These are phyloP conservation scores for Takashimella koratensis DNA, from an alignment of 1,284 basidiomycete genomes.

Conservation along the genomic window DNA sequence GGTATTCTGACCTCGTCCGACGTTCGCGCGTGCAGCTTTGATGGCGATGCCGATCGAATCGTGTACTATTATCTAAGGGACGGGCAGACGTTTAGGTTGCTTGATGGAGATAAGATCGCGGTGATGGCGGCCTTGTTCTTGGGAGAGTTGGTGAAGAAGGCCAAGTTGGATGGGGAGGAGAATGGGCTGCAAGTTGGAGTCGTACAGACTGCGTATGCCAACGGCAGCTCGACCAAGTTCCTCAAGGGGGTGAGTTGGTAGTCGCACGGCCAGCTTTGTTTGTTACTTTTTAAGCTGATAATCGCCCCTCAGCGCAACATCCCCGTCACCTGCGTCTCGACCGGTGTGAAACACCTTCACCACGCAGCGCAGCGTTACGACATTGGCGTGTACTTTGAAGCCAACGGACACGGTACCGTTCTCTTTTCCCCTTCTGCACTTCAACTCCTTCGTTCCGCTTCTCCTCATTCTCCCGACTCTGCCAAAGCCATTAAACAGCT, in stretches of 20 bases:
- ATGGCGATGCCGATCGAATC: constrained; percentile 96
- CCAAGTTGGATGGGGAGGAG: constrained; percentile 56
- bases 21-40: constrained; percentile 84
- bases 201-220: constrained; percentile 98
- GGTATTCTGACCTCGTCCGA: constrained; percentile 61
- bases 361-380: constrained; percentile 93
- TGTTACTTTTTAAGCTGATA: constrained; percentile 2
- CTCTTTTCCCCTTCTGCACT: constrained; percentile 78
- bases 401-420: constrained; percentile 98
- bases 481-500: constrained; percentile 74
- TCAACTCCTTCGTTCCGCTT: constrained; percentile 58
- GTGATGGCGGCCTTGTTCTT: constrained; percentile 90
- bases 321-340: constrained; percentile 91
- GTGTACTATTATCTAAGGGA: constrained; percentile 84
- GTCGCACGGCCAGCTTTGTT: background rate
- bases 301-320: constrained; percentile 48
- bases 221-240: constrained; percentile 94
- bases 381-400: constrained; percentile 98
- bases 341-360: constrained; percentile 97
- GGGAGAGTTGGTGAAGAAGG: constrained; percentile 78
- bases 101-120: constrained; percentile 99
- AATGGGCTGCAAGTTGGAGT: constrained; percentile 71
- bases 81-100: constrained; percentile 70
- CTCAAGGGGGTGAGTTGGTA: constrained; percentile 62
- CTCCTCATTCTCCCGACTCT: constrained; percentile 74